phyloP scores from a whole-genome alignment of 305 asterid species.

The Plantago rigida region DNA sequence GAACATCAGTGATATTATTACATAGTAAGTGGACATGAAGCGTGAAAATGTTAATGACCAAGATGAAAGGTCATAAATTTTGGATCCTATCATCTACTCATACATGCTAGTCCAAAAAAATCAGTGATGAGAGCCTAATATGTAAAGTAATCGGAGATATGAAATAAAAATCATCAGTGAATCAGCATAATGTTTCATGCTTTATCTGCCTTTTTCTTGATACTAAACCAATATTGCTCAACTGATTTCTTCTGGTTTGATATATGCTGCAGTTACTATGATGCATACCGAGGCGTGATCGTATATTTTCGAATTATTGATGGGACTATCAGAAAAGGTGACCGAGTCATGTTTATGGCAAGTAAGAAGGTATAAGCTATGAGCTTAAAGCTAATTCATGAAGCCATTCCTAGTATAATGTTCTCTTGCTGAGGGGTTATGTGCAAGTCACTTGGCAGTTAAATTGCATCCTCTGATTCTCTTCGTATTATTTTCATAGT shows the following conservation, averaged over 20 bases:
- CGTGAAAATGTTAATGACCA: too few relatives aligned
- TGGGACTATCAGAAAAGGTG: constrained; percentile 80
- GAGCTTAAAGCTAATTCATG: constrained; percentile 21
- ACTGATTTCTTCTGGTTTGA: constrained; percentile 25
- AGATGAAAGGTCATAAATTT: too few relatives aligned
- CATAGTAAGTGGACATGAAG: too few relatives aligned
- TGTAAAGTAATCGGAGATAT: too few relatives aligned
- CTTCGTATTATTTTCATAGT: too few relatives aligned
- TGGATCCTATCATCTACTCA: too few relatives aligned
- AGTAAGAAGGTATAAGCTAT: constrained; percentile 66
- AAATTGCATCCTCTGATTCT: constrained; percentile 5
- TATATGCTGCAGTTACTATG: constrained; percentile 66
- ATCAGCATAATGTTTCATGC: too few relatives aligned
- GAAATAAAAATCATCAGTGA: too few relatives aligned
- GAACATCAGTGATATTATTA: too few relatives aligned
- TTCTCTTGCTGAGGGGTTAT: constrained; percentile 11
- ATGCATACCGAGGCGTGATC: constrained; percentile 90
- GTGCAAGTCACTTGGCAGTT: not conserved
- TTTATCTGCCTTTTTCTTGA: too few relatives aligned
- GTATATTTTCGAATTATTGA: constrained; percentile 91
- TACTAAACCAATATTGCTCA: not conserved
- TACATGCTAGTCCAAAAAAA: too few relatives aligned
- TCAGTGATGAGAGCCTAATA: too few relatives aligned
- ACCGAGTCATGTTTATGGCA: constrained; percentile 85
- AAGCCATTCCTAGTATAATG: constrained; percentile 13